These are phyloP conservation scores for Trametes sp. DNA, from an alignment of 1,284 basidiomycete species.

Conservation along the genomic window DNA sequence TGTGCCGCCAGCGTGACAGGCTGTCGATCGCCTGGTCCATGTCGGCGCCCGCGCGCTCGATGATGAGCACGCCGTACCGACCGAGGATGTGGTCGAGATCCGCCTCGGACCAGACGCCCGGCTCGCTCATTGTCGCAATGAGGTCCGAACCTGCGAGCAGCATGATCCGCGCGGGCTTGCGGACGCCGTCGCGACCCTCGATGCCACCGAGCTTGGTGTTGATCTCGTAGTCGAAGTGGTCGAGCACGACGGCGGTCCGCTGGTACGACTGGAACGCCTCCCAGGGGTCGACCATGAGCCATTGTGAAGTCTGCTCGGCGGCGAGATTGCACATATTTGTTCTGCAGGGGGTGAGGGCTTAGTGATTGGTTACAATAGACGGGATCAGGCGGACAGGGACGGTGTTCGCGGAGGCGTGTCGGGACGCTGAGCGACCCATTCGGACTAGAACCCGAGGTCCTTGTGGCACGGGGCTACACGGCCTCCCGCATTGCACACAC, in stretches of 20 bases:
- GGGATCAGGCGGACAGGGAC: no score
- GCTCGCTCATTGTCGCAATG: constrained; percentile 98
- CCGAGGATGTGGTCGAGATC: constrained; percentile 98
- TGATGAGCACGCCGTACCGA: constrained; percentile 93
- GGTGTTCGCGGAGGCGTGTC: no score
- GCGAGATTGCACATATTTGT: constrained; percentile 91
- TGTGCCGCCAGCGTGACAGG: constrained; percentile 83
- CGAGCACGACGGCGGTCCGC: constrained; percentile 94
- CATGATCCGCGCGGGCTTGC: constrained; percentile 78
- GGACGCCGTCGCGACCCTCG: constrained; percentile 64
- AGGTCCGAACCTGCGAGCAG: constrained; percentile 97
- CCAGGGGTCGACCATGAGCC: constrained; percentile 97
- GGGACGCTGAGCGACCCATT: no score
- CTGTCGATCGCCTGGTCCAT: constrained; percentile 84
- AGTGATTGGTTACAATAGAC: neutral
- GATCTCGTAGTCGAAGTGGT: constrained; percentile 95
- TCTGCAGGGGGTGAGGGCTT: constrained; percentile 47
- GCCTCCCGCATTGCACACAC: no score
- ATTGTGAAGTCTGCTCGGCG: constrained; percentile 79
- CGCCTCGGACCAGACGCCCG: constrained; percentile 96
- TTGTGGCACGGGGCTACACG: no score
- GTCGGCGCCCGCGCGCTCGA: constrained; percentile 94
- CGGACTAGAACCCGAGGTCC: no score
- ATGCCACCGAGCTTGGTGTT: constrained; percentile 84
- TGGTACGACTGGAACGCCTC: constrained; percentile 95